Evolutionary conservation across 2,329 filamentous ascomycete species (phyloP).

Genomic region (Microascus cirrosus): DNA sequence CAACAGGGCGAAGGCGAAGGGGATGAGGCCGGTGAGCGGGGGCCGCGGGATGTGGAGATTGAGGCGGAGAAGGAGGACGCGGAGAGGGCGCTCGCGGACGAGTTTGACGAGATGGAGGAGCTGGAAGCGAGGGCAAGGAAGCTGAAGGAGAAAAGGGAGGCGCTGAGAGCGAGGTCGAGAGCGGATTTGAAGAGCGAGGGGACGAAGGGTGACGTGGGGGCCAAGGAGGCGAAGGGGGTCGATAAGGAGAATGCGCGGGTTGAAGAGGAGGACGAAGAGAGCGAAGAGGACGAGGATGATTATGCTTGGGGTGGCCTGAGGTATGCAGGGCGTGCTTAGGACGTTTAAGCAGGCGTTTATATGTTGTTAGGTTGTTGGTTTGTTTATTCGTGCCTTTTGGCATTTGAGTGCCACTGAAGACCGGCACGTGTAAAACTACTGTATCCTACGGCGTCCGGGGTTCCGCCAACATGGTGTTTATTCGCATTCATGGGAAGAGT

Average conservation of each 20-base stretch:
- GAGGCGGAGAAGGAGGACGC: constrained; percentile 68
- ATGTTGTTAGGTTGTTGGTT: no score
- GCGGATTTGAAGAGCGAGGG: constrained; percentile 15
- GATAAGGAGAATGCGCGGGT: constrained; percentile 17
- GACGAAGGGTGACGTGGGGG: background rate
- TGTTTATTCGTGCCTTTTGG: no score
- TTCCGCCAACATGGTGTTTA: no score
- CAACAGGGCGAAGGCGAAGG: constrained; percentile 35
- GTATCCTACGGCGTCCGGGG: no score
- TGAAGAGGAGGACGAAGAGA: constrained; percentile 37
- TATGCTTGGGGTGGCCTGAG: constrained; percentile 50
- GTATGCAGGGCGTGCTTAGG: constrained; percentile 3
- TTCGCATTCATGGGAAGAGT: no score
- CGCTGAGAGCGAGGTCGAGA: constrained; percentile 33
- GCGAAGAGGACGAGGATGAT: constrained; percentile 35
- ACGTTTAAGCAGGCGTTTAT: no score
- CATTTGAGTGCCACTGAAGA: no score
- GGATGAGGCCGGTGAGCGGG: constrained; percentile 31
- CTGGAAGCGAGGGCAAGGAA: constrained; percentile 60
- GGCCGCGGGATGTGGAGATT: constrained; percentile 41
- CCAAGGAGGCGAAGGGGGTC: constrained; percentile 9
- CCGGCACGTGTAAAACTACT: no score
- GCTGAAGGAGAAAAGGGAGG: constrained; percentile 61
- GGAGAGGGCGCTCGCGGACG: constrained; percentile 58
- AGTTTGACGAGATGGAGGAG: constrained; percentile 75